Percentiles rank a stretch among this genome's conserved stretches.
Conservation (phyloP, 306 rosid species). For the Sicyos baderoa region DNA sequence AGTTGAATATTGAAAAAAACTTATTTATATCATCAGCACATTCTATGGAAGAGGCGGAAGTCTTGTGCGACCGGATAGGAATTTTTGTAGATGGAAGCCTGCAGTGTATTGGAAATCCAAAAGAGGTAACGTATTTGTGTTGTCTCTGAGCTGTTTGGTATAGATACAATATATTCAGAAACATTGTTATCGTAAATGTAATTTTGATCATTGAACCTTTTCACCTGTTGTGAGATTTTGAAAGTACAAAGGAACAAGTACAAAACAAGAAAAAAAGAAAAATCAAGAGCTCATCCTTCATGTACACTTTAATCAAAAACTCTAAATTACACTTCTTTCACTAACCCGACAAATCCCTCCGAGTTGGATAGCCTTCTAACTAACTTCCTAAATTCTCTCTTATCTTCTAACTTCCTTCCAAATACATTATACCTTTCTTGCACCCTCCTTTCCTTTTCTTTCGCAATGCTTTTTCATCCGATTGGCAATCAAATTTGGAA, state of each 20-base stretch:
- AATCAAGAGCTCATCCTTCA: not conserved
- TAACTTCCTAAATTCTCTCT: not conserved
- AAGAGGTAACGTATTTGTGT: conserved; percentile 44
- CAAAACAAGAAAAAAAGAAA: not conserved
- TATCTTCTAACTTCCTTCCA: conserved; percentile 1
- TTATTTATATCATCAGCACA: conserved; percentile 45
- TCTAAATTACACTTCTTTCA: not conserved
- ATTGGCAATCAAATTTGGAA: not conserved
- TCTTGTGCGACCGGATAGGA: conserved; percentile 71
- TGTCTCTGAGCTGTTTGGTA: not conserved
- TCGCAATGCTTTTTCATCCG: not conserved
- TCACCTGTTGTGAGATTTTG: not conserved
- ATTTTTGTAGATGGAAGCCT: conserved; percentile 72
- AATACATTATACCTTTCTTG: not conserved
- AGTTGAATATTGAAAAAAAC: not conserved
- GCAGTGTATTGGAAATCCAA: conserved; percentile 89
- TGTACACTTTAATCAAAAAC: not conserved
- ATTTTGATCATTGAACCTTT: not conserved
- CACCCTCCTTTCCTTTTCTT: not conserved
- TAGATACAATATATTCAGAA: not conserved
- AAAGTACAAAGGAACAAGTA: not conserved
- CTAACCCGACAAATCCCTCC: not conserved
- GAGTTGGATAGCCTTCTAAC: not conserved
- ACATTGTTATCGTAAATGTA: not conserved
- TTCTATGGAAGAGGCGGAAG: conserved; percentile 96